Base-by-base conservation (phyloP, 805 yeast species). In the Lachancea thermotolerans region DNA sequence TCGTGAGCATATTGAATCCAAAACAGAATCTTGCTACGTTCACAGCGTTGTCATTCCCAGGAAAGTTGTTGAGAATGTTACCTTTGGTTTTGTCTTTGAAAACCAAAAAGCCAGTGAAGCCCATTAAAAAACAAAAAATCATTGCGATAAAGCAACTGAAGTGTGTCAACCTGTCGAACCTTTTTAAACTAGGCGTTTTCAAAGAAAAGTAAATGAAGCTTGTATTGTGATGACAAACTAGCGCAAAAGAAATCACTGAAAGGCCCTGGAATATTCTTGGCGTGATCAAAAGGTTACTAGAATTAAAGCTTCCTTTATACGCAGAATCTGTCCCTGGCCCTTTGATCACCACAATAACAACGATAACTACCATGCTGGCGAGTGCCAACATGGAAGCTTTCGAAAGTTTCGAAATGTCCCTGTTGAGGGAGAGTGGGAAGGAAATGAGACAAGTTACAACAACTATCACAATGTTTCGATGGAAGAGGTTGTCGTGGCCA, bases 141-240 rank as follows among this genome's bases (percentile, higher is more conserved):
- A 88, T 83, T 0, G 96, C 85, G 0, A 90, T 78, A 7, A 78
- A 72, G 43, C 95, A 87, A 10, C 95, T 84, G 51, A 85, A 75
- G 61, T 91, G 98, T 1, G 96, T 89, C 21, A 90, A 75, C 35
- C 67, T 71, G 36, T 85, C 74, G 59, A 90, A 90, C 49, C 90
- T 72, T 50, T 79, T 81, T 53, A 88, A 59, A 3, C 95, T 80
- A 5, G 95, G 91, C 16, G 76, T 77, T 51, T 75, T 76, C 58
- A 91, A 73, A 0, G 96, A 87, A 59, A 86, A 87, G 68, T 82
- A 90, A 37, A 90, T 91, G 57, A 90, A 84, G 27, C 91, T 78
- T 0, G 97, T 88, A 61, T 90, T 90, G 63, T 90, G 98, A 59
- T 90, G 98, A 59, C 98, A 90, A 3, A 90, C 97, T 52, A 91